Conservation (phyloP, 345 rosid species). For the Laguncularia racemosa region DNA sequence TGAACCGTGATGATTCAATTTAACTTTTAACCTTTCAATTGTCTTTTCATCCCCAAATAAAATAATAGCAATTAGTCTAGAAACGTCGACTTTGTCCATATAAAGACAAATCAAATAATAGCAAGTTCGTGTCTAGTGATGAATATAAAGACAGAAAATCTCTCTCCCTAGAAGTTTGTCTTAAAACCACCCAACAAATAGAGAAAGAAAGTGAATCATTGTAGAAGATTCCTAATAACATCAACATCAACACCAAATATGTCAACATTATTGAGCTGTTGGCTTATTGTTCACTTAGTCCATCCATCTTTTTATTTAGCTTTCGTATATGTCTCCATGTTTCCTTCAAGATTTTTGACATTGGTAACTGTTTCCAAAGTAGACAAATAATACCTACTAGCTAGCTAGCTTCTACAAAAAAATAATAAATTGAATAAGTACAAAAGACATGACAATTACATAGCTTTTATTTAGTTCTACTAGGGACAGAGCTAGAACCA, state of each 20-base stretch:
- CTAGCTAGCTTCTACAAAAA: too few relatives aligned
- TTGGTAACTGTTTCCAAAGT: background rate
- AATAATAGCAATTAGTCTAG: too few relatives aligned
- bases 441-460: too few relatives aligned
- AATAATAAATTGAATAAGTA: too few relatives aligned
- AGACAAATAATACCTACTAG: background rate
- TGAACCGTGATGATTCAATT: too few relatives aligned
- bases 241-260: background rate
- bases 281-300: constrained; percentile 9
- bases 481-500: too few relatives aligned
- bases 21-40: too few relatives aligned
- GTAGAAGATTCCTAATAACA: constrained; percentile 4
- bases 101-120: too few relatives aligned
- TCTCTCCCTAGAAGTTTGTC: constrained; percentile 5
- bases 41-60: too few relatives aligned
- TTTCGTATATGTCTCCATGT: constrained; percentile 12
- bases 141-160: background rate
- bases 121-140: too few relatives aligned
- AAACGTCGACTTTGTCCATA: too few relatives aligned
- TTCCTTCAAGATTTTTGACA: constrained; percentile 11
- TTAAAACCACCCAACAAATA: constrained; percentile 6
- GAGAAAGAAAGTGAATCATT: background rate
- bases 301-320: constrained; percentile 14
- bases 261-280: constrained; percentile 2
- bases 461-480: too few relatives aligned